Evolutionary conservation across 2,329 filamentous ascomycete species (phyloP).

Genomic region (Ophiostoma sp.): DNA sequence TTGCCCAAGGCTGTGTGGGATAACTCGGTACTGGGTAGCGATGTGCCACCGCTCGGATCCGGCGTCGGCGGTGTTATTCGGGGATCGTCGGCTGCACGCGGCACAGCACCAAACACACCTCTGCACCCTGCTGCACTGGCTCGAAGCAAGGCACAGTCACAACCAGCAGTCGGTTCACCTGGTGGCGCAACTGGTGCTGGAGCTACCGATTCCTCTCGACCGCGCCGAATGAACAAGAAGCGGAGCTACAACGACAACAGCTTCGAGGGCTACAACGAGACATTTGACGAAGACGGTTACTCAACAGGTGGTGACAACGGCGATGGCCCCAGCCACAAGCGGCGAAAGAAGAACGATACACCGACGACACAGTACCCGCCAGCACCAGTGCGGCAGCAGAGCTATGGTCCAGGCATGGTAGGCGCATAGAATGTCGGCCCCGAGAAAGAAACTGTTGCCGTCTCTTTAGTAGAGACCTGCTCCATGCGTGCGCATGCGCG

Average conservation of each 20-base stretch:
- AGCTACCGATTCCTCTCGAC: conserved; percentile 45
- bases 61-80: conserved; percentile 33
- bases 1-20: conserved; percentile 54
- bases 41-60: conserved; percentile 40
- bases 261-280: conserved; percentile 69
- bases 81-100: conserved; percentile 39
- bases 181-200: conserved; percentile 31
- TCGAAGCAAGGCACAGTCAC: conserved; percentile 35
- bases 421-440: conserved; percentile 40
- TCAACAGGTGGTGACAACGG: conserved; percentile 70
- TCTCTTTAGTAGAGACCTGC: not conserved
- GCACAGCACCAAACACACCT: conserved; percentile 51
- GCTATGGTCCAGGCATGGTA: conserved; percentile 55
- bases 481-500: too few species aligned
- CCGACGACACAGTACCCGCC: conserved; percentile 39
- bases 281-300: conserved; percentile 57
- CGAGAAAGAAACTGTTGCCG: not conserved
- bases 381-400: conserved; percentile 44
- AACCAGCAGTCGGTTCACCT: conserved; percentile 26
- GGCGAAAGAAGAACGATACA: conserved; percentile 56
- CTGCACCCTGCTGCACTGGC: conserved; percentile 33
- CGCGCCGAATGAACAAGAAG: conserved; percentile 65
- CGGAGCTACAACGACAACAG: conserved; percentile 69
- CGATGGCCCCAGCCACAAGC: conserved; percentile 53
- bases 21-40: conserved; percentile 52